Evolutionary conservation across 2,329 filamentous ascomycete species (phyloP).

Genomic region (Ustulina deusta): DNA sequence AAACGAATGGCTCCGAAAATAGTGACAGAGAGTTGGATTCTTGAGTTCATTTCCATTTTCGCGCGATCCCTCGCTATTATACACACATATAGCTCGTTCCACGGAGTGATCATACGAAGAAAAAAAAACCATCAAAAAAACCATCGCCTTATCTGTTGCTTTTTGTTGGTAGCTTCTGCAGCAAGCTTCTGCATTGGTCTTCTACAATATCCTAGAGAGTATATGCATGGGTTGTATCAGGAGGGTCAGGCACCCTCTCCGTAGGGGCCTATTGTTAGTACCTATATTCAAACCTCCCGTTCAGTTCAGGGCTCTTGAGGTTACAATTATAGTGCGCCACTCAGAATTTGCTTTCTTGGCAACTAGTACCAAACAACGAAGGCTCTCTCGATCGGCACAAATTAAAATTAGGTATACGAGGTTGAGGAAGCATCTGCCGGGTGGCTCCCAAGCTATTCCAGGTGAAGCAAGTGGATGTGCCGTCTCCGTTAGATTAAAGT

Average conservation of each 20-base stretch:
- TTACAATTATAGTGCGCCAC: too few relatives aligned
- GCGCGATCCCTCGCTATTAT: not conserved
- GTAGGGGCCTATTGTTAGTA: too few relatives aligned
- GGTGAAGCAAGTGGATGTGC: constrained; percentile 16
- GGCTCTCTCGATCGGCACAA: not conserved
- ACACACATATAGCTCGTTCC: not conserved
- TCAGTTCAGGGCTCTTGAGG: too few relatives aligned
- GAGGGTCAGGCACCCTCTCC: too few relatives aligned
- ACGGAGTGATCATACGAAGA: not conserved
- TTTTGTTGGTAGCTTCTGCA: not conserved
- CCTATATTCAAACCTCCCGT: too few relatives aligned
- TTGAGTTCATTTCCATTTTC: constrained; percentile 13
- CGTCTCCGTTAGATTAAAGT: not conserved
- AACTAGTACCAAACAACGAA: too few relatives aligned
- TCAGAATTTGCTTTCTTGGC: too few relatives aligned
- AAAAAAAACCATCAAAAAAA: constrained; percentile 27
- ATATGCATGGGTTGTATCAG: too few relatives aligned
- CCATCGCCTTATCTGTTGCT: constrained; percentile 5
- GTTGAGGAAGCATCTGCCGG: not conserved
- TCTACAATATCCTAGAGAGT: too few relatives aligned
- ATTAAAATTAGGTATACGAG: constrained; percentile 12
- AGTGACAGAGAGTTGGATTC: constrained; percentile 32
- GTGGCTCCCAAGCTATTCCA: constrained; percentile 11
- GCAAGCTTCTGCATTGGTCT: not conserved
- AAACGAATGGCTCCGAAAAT: constrained; percentile 29